These are phyloP conservation scores for Torulaspora pretoriensis DNA, from an alignment of 1,139 yeast genomes.

Conservation along the genomic window DNA sequence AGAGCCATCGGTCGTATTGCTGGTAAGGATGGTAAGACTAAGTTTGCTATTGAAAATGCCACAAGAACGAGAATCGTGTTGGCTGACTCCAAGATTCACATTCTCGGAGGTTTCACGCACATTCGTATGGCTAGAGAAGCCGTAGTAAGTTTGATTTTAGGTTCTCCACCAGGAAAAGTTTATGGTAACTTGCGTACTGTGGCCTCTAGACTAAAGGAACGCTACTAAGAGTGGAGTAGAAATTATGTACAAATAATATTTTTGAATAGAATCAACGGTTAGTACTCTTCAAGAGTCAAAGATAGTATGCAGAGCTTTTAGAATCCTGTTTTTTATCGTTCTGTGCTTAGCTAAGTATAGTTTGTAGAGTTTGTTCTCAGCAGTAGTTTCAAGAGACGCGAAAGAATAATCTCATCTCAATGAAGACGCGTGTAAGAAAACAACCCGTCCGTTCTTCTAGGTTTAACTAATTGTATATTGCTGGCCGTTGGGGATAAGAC, in stretches of 20 bases:
- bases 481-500: neutral
- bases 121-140: conserved; percentile 97
- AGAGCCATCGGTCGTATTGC: conserved; percentile 99
- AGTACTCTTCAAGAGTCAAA: neutral
- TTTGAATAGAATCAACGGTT: conserved; percentile 6
- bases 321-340: neutral
- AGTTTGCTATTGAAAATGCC: conserved; percentile 96
- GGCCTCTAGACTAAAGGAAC: conserved; percentile 94
- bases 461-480: neutral
- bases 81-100: conserved; percentile 95
- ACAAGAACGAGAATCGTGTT: conserved; percentile 95
- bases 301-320: no score
- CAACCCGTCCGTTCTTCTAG: no score
- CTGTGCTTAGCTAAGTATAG: neutral
- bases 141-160: conserved; percentile 88
- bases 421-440: neutral
- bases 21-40: conserved; percentile 98
- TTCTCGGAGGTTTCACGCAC: conserved; percentile 93
- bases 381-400: conserved; percentile 1
- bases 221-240: conserved; percentile 49
- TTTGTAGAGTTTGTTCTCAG: neutral
- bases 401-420: neutral
- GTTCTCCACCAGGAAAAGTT: conserved; percentile 98
- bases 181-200: conserved; percentile 96
- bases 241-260: conserved; percentile 2